phyloP scores from a whole-genome alignment of 352 stramenopile species.

The Blastocystis sp. region DNA sequence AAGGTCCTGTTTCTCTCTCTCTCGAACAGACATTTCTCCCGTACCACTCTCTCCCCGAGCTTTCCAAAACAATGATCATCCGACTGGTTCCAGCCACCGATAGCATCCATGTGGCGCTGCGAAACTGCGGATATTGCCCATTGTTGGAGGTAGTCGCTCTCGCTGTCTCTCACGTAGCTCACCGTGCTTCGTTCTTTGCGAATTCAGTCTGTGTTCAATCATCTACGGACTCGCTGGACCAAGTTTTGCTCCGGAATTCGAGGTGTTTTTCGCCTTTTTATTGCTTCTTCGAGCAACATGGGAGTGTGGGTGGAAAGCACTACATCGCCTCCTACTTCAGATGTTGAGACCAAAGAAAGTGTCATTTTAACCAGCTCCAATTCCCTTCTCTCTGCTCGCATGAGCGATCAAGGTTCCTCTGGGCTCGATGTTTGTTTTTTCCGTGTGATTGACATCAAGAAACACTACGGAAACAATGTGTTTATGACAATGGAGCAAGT shows the following conservation, averaged over 20 bases:
- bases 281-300: constrained; percentile 12
- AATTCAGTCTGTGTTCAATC: not conserved
- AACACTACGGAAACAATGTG: constrained; percentile 2
- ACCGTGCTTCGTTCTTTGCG: not conserved
- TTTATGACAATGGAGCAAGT: constrained; percentile 36
- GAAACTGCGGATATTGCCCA: not conserved
- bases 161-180: not conserved
- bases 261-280: constrained; percentile 18
- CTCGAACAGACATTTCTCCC: not conserved
- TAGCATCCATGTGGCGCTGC: not conserved
- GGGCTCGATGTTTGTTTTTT: not conserved
- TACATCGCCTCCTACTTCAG: not conserved
- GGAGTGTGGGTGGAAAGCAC: constrained; percentile 46
- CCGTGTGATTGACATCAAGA: not conserved
- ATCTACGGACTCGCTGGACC: constrained; percentile 4
- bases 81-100: constrained; percentile 22
- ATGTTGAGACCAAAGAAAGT: not conserved
- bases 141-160: not conserved
- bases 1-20: not conserved
- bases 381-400: constrained; percentile 3
- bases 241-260: constrained; percentile 6
- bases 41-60: not conserved
- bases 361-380: not conserved
- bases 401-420: not conserved
- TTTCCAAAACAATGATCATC: constrained; percentile 20